Base-by-base conservation (phyloP, 2,329 filamentous ascomycete species). In the Stagonosporopsis rhizophila region DNA sequence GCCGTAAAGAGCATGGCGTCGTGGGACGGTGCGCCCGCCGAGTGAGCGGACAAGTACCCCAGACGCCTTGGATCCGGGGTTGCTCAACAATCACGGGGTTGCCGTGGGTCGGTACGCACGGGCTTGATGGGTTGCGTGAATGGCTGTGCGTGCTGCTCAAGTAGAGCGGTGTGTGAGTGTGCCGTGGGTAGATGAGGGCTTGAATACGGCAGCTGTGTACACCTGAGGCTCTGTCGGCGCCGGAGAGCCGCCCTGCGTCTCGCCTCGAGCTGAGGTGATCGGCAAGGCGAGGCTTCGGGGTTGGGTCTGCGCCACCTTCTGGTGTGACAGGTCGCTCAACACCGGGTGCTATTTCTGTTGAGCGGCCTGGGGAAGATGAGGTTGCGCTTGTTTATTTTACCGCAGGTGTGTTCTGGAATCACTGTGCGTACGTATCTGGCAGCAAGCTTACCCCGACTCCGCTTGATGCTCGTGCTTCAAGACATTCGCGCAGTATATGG, bases 241-340 rank as follows among this genome's bases (percentile, higher is more conserved):
- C 23, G 44, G 11, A 47, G 46, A 41, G 46, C 38, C 30, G 30
- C 48, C 47, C 23, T 44, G 47, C 34, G 34, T 47, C 39, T 44
- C 40, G 39, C 23, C 40, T 51, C 30, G 40, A 50, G 38, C 47
- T 50, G 25, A 48, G 23, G 25, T 37, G 47, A 44, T 51, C 38
- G 12, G 30, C 47, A 14, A n/a, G 39, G 22, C 22, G 9, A 9
- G 47, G 23, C 28, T 17, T 28, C 27, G 22, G 23, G 25, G 44
- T 30, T 38, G 1, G 19, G 8, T 14, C 28, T 28, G 37, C 46
- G 46, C 46, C 37, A 41, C 46, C 27, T 20, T 19, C 35, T 6
- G 45, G 4, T 40, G 25, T 34, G n/a, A 34, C 38, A 20, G 15
- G 22, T 27, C 27, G 39, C 39, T 42, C 47, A 50, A 50, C 39